Evolutionary conservation across 805 yeast genomes (phyloP), one percentile per base, ranked within the genome.

Genomic region (Wickerhamiella azymoides): DNA sequence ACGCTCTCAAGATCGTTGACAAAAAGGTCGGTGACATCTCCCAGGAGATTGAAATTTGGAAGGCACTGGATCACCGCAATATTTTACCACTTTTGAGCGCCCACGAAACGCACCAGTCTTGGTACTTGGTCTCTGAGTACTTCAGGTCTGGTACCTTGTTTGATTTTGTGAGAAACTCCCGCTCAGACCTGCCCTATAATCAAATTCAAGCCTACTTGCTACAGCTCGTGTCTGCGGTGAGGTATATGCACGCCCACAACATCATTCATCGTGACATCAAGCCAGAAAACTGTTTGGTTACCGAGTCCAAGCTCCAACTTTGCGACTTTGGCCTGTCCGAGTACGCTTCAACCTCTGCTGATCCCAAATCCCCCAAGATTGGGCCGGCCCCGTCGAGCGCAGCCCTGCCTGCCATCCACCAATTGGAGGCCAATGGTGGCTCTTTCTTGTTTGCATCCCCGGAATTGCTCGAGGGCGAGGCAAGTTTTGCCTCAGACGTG

Each of bases 401-500:
- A 7, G 24, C 27, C 2, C 30, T 41, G 17, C 36, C 43, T 6
- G 43, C 36, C 13, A 16, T 10, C n/a, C 37, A 16, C 30, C 28
- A 18, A 10, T 9, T 14, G 7, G 32, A 24, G 27, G 39, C 40
- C 5, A 35, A 36, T 18, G 45, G 45, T 41, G 97, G 97, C 0
- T 86, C 95, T 1, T 67, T 88, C 27, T 96, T 96, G 0, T 88
- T 85, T 60, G 94, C 96, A 0, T 75, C 94, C 0, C 97, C 97
- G 0, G 96, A 88, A 58, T 67, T 85, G 14, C 63, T 86, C 36
- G 65, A 67, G 36, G 66, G 79, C 49, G 47, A 62, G 55, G 57
- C 74, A 46, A 80, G 80, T 2, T 79, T 83, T 2, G 65, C 75
- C 35, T 79, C 88, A 1, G 97, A 88, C 62, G 71, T 84, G 5